Base-by-base conservation (phyloP, 306 rosid genomes). In the Cucumis melo region DNA sequence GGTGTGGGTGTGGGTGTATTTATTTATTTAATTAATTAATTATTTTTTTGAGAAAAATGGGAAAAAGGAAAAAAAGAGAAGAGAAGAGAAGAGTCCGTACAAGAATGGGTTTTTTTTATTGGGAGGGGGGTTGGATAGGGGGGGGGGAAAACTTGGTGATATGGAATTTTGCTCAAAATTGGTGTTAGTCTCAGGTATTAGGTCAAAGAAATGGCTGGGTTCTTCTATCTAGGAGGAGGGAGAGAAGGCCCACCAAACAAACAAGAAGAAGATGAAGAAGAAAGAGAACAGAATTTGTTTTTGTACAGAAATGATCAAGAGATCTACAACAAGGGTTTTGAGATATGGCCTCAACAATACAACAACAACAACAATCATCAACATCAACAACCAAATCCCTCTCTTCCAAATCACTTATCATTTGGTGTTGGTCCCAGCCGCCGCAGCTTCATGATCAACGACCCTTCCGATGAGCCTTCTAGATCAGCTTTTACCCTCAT, bases 141-240 rank as follows among this genome's bases (percentile, higher is more conserved):
- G 70, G 42, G 80, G 70, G 42, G 80, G 20, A 17, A 80, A 80
- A 77, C 59, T 82, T 36, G 77, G 78, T 88, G 91, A 82, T 93
- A 93, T 93, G 97, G 98, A 88, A 84, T 80, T 82, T 79, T 58
- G 80, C 82, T 82, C 85, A 68, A 84, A 87, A 90, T 86, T 83
- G 84, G 80, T 80, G 76, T 83, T 82, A 74, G 82, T 84, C 73
- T 86, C 87, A 80, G 83, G 66, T 81, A 73, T 83, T 61, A 80
- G 80, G 87, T 86, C 86, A 83, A 84, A 87, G 72, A 86, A 65
- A 93, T 94, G 98, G 98, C 98, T 73, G 97, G 89, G 50, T 85
- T 90, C 32, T 94, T 94, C 86, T 86, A 91, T 86, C 84, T 94
- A 91, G 91, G 96, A 91, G 91, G 96, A 34, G 96, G 91, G 55